phyloP scores from a whole-genome alignment of 495 filamentous ascomycete species.

The Talaromyces proteolyticus region DNA sequence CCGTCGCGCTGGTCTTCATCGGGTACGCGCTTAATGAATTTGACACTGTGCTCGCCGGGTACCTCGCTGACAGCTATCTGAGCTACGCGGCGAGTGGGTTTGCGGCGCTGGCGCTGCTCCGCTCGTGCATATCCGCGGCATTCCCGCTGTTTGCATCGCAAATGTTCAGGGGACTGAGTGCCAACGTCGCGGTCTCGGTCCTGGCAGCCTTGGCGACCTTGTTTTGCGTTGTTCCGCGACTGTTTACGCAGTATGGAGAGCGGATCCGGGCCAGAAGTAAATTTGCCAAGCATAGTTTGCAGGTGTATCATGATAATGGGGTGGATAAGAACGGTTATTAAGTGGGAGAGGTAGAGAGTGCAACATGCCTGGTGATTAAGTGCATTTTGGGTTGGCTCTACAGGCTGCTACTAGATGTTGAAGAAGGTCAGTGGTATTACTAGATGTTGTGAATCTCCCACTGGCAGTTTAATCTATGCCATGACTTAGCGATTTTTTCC shows the following conservation, averaged over 20 bases:
- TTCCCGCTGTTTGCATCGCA: constrained; percentile 41
- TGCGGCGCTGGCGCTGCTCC: constrained; percentile 38
- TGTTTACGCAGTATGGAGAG: constrained; percentile 38
- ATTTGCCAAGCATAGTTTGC: constrained; percentile 41
- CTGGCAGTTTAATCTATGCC: no score
- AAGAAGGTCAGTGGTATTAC: no score
- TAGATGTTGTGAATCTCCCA: no score
- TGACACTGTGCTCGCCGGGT: constrained; percentile 40
- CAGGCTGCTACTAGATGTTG: no score
- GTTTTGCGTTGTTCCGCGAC: constrained; percentile 36
- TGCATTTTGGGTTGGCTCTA: no score
- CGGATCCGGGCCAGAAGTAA: constrained; percentile 34
- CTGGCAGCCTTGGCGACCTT: constrained; percentile 37
- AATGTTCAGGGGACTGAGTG: constrained; percentile 35
- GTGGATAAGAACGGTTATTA: constrained; percentile 16
- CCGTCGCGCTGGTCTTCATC: constrained; percentile 34
- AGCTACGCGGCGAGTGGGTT: constrained; percentile 46
- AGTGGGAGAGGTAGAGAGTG: no score
- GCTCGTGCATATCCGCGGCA: constrained; percentile 34
- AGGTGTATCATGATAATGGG: constrained; percentile 24
- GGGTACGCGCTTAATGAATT: constrained; percentile 48
- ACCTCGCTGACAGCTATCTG: constrained; percentile 48
- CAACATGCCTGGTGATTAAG: no score
- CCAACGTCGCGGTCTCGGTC: constrained; percentile 39
- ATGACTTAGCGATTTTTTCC: no score